Conservation (phyloP, 192 early-diverging fungal genomes). For the Spizellomyces punctatus region DNA sequence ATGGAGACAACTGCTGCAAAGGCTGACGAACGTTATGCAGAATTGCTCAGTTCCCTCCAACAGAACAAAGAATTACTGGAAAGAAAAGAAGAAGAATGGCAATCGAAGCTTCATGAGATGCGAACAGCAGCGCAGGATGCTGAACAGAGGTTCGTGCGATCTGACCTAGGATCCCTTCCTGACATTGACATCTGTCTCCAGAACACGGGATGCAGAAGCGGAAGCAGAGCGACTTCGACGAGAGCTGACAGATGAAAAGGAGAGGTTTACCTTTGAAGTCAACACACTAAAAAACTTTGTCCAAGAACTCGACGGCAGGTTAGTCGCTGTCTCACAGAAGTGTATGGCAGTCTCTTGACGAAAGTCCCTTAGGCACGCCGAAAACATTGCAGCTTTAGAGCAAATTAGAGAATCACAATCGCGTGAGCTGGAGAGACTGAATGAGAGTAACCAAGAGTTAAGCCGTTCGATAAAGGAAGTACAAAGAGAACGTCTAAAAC, state of each 20-base stretch:
- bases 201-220: slow-evolving; percentile 5
- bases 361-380: slow-evolving; percentile 14
- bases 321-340: not conserved
- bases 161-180: not conserved
- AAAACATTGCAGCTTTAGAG: slow-evolving; percentile 28
- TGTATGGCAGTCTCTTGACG: not conserved
- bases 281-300: slow-evolving; percentile 6
- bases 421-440: slow-evolving; percentile 14
- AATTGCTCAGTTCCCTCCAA: slow-evolving; percentile 3
- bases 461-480: too few relatives aligned
- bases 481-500: not conserved
- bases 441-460: not conserved
- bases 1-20: not conserved
- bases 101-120: not conserved
- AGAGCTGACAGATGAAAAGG: not conserved
- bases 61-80: slow-evolving; percentile 1
- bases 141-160: not conserved
- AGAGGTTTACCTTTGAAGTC: not conserved
- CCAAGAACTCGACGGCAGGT: not conserved
- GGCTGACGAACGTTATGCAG: not conserved
- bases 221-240: slow-evolving; percentile 1
- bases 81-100: slow-evolving; percentile 8
- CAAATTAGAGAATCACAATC: slow-evolving; percentile 26
- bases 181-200: not conserved
- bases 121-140: slow-evolving; percentile 3